These are phyloP conservation scores for Candolleomyces eurysporus DNA, from an alignment of 768 basidiomycete genomes.

Conservation along the genomic window DNA sequence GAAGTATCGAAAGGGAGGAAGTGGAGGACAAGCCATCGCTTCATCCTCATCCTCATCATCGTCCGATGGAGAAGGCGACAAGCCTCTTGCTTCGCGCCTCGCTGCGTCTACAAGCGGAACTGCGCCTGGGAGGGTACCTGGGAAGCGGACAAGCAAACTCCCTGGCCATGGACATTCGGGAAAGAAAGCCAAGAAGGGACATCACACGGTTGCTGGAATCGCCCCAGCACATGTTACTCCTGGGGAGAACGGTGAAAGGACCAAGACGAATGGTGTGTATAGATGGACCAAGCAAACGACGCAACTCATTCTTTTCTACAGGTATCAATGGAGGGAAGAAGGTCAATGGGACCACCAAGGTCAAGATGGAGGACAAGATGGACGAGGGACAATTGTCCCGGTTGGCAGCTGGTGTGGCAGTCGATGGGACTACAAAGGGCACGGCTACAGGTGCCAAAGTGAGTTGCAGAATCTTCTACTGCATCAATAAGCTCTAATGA, in stretches of 20 bases:
- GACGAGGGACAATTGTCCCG: conserved; percentile 75
- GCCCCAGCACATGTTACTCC: background rate
- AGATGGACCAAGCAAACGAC: too few relatives aligned
- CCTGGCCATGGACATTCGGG: conserved; percentile 39
- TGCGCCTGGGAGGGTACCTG: background rate
- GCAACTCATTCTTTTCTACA: too few relatives aligned
- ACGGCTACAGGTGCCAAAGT: background rate
- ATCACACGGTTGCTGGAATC: background rate
- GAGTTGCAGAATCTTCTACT: background rate
- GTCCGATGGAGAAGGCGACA: conserved; percentile 52
- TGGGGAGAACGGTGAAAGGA: conserved; percentile 1
- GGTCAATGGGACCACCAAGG: conserved; percentile 31
- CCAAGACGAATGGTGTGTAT: conserved; percentile 1
- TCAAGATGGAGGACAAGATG: conserved; percentile 79
- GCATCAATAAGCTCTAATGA: background rate
- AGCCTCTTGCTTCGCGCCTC: conserved; percentile 43
- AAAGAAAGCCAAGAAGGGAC: conserved; percentile 9
- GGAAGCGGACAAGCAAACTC: conserved; percentile 26
- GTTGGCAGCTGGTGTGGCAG: conserved; percentile 76
- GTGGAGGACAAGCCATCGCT: conserved; percentile 35
- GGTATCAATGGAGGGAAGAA: background rate
- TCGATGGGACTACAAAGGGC: conserved; percentile 50
- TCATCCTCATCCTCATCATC: background rate
- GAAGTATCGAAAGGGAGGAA: conserved; percentile 52
- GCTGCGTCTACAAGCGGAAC: conserved; percentile 14